Conservation (phyloP, 2,329 filamentous ascomycete species). For the Rasamsonia emersonii region DNA sequence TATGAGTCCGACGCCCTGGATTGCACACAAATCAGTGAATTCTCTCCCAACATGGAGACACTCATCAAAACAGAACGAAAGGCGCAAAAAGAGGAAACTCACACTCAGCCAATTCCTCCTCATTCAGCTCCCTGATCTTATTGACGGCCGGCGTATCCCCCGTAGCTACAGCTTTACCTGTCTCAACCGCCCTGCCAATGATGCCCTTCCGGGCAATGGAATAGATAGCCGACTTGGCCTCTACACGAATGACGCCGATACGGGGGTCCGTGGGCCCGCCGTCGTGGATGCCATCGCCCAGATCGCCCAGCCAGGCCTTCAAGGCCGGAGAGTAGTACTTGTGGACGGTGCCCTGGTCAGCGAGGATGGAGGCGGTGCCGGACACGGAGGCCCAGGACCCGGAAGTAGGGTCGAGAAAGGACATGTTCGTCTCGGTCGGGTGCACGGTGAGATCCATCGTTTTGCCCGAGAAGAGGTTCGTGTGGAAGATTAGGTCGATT, state of each 20-base stretch:
- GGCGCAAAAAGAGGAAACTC: background rate
- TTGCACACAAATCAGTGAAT: constrained; percentile 4
- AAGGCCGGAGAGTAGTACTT: constrained; percentile 67
- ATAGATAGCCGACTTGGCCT: constrained; percentile 64
- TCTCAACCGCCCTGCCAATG: constrained; percentile 56
- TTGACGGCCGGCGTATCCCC: constrained; percentile 66
- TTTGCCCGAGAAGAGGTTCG: constrained; percentile 84
- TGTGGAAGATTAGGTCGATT: constrained; percentile 80
- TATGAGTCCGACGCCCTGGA: constrained; percentile 24
- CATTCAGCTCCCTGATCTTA: constrained; percentile 63
- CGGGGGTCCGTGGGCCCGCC: constrained; percentile 73
- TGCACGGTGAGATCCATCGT: constrained; percentile 68
- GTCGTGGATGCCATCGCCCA: constrained; percentile 75
- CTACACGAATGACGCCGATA: constrained; percentile 71
- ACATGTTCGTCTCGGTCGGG: constrained; percentile 65
- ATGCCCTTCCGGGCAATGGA: constrained; percentile 55
- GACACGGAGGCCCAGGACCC: constrained; percentile 84
- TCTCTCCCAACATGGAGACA: background rate
- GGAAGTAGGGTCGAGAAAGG: constrained; percentile 61
- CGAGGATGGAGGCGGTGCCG: constrained; percentile 61
- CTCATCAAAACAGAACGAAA: background rate
- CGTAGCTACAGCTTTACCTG: constrained; percentile 66
- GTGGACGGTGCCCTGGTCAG: constrained; percentile 58
- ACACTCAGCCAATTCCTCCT: constrained; percentile 55
- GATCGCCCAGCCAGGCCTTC: constrained; percentile 79